Base-by-base conservation (phyloP, 1,284 basidiomycete genomes). In the Amylostereum chailletii region DNA sequence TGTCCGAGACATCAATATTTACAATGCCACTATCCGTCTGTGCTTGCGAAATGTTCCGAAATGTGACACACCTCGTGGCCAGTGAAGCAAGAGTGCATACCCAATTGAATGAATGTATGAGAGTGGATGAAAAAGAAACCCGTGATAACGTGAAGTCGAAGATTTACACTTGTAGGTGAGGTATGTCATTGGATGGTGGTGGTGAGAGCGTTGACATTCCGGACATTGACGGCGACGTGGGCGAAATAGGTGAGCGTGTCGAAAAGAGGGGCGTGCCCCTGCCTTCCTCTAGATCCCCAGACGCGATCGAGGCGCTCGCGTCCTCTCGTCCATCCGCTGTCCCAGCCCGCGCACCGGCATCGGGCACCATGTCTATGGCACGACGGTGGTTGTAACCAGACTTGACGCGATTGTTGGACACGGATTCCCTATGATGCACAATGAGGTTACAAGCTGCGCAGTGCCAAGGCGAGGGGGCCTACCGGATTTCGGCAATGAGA, bases 401-500 rank as follows among this genome's bases (percentile, higher is more conserved):
- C 59, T 84, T 86, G 57, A 87, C 67, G 43, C 83, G 78, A 64
- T 87, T 86, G 62, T 87, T 86, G 2, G 82, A 79, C 2, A 80
- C 78, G 27, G 79, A 76, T 64, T 87, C 84, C 39, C 85, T 86
- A 60, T 45, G 40, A 26, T 9, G 27, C 7, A 26, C 7, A 11
- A 8, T 27, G 8, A 11, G 26, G 40, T 42, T 30, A 10, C 7
- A 30, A 30, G 7, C 27, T 27, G 27, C 4, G 42, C 7, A 31
- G 7, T 30, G 27, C 7, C 4, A n/a, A 30, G 31, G 42, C 31
- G 40, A 39, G 53, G 47, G 31, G 51, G 64, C 76, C 45, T 56
- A 86, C 86, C 86, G 71, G 59, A 87, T 88, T 62, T 87, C 85
- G 36, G 85, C 85, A 60, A 88, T 84, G 49, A 88, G 69, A 62